These are phyloP conservation scores for Agaricus sinodeliciosus DNA, from an alignment of 768 basidiomycete genomes.

Conservation along the genomic window DNA sequence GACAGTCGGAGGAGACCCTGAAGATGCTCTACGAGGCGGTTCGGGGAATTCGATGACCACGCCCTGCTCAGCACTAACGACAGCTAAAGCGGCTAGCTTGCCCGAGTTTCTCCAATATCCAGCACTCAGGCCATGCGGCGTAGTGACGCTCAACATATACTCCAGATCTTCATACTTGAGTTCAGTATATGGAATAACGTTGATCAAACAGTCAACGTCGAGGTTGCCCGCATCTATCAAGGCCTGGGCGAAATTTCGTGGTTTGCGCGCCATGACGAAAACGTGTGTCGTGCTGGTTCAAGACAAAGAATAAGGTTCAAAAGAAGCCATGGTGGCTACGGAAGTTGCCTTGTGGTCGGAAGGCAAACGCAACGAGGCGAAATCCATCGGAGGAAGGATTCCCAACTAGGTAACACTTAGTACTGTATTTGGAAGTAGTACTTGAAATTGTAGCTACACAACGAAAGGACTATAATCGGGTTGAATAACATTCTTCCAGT, in stretches of 20 bases:
- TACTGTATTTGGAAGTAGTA: too few species aligned
- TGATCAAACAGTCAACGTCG: not conserved
- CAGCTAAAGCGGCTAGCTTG: conserved; percentile 3
- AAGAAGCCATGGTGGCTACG: not conserved
- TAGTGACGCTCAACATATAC: not conserved
- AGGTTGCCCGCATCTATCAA: conserved; percentile 1
- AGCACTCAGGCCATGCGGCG: conserved; percentile 8
- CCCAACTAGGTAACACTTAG: too few species aligned
- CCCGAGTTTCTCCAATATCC: conserved; percentile 5
- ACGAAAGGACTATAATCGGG: conserved; percentile 3
- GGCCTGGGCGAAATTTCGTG: not conserved
- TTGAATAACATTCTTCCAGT: conserved; percentile 6
- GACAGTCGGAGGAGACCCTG: not conserved
- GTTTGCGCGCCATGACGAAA: not conserved
- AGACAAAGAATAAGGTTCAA: not conserved
- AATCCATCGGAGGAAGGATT: too few species aligned
- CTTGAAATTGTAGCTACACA: too few species aligned
- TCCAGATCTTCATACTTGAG: conserved; percentile 6
- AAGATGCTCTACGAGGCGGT: conserved; percentile 6
- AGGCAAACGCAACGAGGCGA: not conserved
- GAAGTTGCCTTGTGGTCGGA: conserved; percentile 2
- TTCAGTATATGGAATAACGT: not conserved
- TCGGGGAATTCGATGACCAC: conserved; percentile 9
- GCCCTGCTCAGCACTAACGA: conserved; percentile 7
- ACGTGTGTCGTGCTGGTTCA: not conserved